Evolutionary conservation across 1,284 basidiomycete genomes (phyloP), one percentile per base, ranked within the genome.

Genomic region (Leucoagaricus sp.): DNA sequence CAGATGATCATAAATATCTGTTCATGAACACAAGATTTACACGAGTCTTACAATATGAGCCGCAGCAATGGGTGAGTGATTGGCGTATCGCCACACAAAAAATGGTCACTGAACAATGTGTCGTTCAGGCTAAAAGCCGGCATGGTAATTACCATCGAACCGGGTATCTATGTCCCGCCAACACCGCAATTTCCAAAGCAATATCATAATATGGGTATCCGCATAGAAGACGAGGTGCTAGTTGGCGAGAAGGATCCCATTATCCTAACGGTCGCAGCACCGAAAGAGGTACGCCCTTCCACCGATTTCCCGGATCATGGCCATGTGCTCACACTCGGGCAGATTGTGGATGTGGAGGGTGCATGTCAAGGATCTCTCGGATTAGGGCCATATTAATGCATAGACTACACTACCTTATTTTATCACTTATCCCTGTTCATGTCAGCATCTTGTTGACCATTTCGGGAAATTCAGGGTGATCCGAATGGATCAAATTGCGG

Each of bases 171-270:
- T 66, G 92, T 98, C 19, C 95, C 95, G 2, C 83, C 86, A 1
- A 80, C 83, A 19, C 66, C 85, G 1, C 75, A 82, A 42, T 97
- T 92, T 71, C 95, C 95, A 0, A 87, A 83, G 61, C 83, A 84
- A 55, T 98, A 93, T 72, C 94, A 95, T 64, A 90, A 93, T 60
- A 82, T 96, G 25, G 93, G 92, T 4, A 87, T 97, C 59, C 84
- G 95, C 46, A 93, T 97, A 66, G 94, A 97, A 86, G 95, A 97
- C 64, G 93, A 95, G 64, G 87, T 97, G 0, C 77, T 95, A 0
- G 80, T 97, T 8, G 84, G 86, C 1, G 77, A 84, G 61, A 75
- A 86, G 23, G 77, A 90, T 57, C 84, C 89, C 0, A 70, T 82
- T 3, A 80, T 97, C 0, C 72, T 97, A 8, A 89, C 85, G 41